Conservation (phyloP, 2,329 filamentous ascomycete genomes). For the Fusarium nanum region DNA sequence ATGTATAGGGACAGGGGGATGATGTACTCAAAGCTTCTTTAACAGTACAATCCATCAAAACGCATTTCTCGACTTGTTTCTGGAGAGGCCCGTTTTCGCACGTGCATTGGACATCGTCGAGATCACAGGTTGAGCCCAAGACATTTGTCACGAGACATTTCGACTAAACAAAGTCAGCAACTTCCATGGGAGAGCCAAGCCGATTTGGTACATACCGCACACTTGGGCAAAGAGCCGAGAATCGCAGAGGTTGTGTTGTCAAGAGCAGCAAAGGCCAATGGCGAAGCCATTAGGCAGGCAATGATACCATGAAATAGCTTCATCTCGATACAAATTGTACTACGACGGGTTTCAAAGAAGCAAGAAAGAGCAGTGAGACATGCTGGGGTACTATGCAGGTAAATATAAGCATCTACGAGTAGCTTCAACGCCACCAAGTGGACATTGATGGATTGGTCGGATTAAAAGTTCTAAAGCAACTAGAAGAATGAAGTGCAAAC, state of each 20-base stretch:
- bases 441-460: neutral
- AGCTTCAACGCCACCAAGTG: neutral
- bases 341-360: neutral
- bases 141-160: neutral
- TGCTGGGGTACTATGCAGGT: neutral
- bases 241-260: neutral
- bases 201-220: neutral
- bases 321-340: neutral
- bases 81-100: neutral
- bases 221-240: neutral
- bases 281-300: neutral
- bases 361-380: neutral
- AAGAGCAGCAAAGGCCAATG: neutral
- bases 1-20: rapidly evolving
- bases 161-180: conserved; percentile 32
- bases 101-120: conserved; percentile 4
- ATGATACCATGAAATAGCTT: neutral
- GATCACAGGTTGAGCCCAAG: conserved; percentile 1
- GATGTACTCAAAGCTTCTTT: neutral
- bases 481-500: neutral
- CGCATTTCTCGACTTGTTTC: neutral
- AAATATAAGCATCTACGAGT: neutral
- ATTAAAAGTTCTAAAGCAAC: no score
- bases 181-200: neutral
- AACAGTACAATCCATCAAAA: neutral